A percentile compares a stretch with the other conserved stretches of the same genome.
Evolutionary conservation across 305 asterid genomes (phyloP).

Genomic region (Fraxinus albicans): DNA sequence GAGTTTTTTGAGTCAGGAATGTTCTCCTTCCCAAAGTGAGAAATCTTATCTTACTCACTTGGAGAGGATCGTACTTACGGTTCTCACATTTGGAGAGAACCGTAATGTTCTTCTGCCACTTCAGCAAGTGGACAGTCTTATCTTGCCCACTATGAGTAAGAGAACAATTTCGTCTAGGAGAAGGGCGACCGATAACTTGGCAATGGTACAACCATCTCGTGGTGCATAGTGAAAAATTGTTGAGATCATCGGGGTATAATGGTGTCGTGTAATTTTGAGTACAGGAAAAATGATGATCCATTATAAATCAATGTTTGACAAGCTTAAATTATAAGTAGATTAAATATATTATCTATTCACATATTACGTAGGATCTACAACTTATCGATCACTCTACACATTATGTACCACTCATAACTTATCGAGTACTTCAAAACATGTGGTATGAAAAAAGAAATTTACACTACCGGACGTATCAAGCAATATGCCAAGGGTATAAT

Average conservation of each 20-base stretch:
- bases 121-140: too few relatives aligned
- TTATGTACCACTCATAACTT: background rate
- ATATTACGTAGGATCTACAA: background rate
- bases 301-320: background rate
- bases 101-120: too few relatives aligned
- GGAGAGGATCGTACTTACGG: too few relatives aligned
- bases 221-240: conserved; percentile 45
- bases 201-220: too few relatives aligned
- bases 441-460: too few relatives aligned
- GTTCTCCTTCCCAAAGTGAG: too few relatives aligned
- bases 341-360: background rate
- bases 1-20: background rate
- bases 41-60: too few relatives aligned
- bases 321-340: background rate
- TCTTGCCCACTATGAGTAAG: too few relatives aligned
- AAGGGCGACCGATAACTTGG: too few relatives aligned
- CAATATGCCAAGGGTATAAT: background rate
- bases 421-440: background rate
- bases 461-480: background rate
- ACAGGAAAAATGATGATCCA: background rate
- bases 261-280: conserved; percentile 42
- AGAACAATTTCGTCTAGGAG: too few relatives aligned
- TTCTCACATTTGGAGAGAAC: too few relatives aligned
- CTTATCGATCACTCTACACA: background rate
- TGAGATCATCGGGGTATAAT: conserved; percentile 72